Percentiles rank a stretch among this genome's conserved stretches.
phyloP scores from a whole-genome alignment of 2,329 filamentous ascomycete species.

The Colletotrichum zoysiae region DNA sequence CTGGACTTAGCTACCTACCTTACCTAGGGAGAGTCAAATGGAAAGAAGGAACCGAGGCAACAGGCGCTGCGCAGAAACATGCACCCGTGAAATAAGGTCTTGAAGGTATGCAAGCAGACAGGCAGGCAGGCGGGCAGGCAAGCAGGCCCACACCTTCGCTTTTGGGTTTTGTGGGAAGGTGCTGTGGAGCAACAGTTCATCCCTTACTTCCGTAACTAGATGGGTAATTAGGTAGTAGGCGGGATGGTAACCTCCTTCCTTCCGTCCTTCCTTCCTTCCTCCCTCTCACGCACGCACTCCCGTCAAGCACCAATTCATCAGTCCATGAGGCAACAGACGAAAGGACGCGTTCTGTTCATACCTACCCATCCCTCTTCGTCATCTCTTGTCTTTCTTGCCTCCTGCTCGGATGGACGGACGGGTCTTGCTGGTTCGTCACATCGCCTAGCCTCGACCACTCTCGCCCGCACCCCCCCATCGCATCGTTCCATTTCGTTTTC shows the following conservation, averaged over 20 bases:
- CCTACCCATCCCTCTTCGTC: background rate
- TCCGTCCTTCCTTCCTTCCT: background rate
- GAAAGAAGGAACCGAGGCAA: background rate
- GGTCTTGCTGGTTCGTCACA: slow-evolving; percentile 3
- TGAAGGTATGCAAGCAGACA: slow-evolving; percentile 9
- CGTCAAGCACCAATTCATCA: background rate
- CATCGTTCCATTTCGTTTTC: background rate
- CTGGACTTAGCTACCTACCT: no score
- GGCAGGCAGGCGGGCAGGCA: background rate
- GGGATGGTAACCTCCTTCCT: background rate
- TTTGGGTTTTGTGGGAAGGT: slow-evolving; percentile 6
- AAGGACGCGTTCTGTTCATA: background rate
- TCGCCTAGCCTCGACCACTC: background rate
- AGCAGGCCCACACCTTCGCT: background rate
- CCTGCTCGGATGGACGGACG: slow-evolving; percentile 1
- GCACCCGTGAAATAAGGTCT: slow-evolving; percentile 1
- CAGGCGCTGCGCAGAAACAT: background rate
- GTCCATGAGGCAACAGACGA: background rate
- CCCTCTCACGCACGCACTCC: background rate
- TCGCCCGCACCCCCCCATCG: slow-evolving; percentile 3
- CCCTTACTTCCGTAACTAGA: background rate
- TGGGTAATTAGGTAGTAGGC: no score
- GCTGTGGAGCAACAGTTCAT: slow-evolving; percentile 6
- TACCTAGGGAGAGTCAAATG: background rate
- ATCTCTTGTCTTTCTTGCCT: background rate